Percentiles rank a stretch among this genome's conserved stretches.
Conservation (phyloP, 305 asterid species). For the Solanum hybrid region DNA sequence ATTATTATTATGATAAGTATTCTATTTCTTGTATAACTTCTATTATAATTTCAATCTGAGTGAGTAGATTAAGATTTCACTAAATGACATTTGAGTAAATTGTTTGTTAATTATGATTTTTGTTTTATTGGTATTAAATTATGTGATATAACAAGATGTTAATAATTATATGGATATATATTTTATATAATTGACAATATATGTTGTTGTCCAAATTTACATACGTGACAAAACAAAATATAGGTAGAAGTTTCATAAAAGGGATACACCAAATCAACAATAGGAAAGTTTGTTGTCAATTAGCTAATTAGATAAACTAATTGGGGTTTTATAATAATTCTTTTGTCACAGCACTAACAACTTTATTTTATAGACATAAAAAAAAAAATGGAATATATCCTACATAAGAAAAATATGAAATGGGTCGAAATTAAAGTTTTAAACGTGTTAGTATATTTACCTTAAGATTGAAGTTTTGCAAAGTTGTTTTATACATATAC, state of each 20-base stretch:
- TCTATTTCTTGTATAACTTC: too few relatives aligned
- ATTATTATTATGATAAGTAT: not conserved
- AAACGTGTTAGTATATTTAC: not conserved
- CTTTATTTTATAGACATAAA: not conserved
- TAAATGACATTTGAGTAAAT: not conserved
- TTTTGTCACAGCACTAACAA: not conserved
- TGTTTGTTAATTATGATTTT: not conserved
- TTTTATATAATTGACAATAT: not conserved
- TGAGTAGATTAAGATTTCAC: not conserved
- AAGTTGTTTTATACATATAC: not conserved
- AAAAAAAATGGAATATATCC: not conserved
- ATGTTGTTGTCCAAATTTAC: not conserved
- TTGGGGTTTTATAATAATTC: not conserved
- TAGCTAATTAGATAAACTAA: constrained; percentile 2
- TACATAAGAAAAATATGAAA: not conserved
- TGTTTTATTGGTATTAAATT: not conserved
- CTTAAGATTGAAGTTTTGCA: not conserved
- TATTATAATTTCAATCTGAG: too few relatives aligned
- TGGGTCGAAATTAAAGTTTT: not conserved
- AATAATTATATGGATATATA: not conserved
- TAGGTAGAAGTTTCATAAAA: not conserved
- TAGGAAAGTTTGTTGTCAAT: not conserved
- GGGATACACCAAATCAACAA: not conserved
- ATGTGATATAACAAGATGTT: not conserved
- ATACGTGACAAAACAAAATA: not conserved